Evolutionary conservation across 1,284 basidiomycete species (phyloP).

Genomic region (Nidula niveotomentosa): DNA sequence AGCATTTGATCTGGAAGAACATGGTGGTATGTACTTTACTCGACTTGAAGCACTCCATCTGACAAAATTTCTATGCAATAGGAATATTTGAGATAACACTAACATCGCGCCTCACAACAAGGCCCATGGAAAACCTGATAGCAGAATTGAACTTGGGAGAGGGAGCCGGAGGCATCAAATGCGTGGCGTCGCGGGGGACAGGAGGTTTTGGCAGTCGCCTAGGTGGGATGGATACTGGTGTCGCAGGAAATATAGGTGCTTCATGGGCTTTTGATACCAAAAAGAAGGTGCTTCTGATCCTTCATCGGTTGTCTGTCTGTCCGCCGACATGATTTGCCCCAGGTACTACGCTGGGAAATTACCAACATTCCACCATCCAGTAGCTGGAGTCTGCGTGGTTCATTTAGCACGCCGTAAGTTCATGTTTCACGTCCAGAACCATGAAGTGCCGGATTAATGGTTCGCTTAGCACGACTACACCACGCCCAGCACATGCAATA

Average conservation of each 20-base stretch:
- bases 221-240: slow-evolving; percentile 24
- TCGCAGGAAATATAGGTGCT: slow-evolving; percentile 29
- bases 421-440: background rate
- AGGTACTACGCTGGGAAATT: slow-evolving; percentile 80
- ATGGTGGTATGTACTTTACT: slow-evolving; percentile 49
- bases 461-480: slow-evolving; percentile 24
- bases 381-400: slow-evolving; percentile 73
- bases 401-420: slow-evolving; percentile 68
- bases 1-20: slow-evolving; percentile 56
- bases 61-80: slow-evolving; percentile 22
- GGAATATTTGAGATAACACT: slow-evolving; percentile 74
- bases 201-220: slow-evolving; percentile 41
- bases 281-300: slow-evolving; percentile 46
- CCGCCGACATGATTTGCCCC: slow-evolving; percentile 2
- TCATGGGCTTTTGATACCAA: slow-evolving; percentile 81
- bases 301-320: slow-evolving; percentile 5
- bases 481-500: slow-evolving; percentile 68
- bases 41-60: background rate
- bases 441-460: background rate
- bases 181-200: slow-evolving; percentile 61
- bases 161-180: slow-evolving; percentile 66
- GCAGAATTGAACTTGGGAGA: slow-evolving; percentile 77
- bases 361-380: slow-evolving; percentile 67
- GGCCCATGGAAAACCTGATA: slow-evolving; percentile 68
- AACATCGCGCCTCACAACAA: slow-evolving; percentile 63